phyloP scores from a whole-genome alignment of 805 yeast genomes.

The Kregervanrija delftensis region DNA sequence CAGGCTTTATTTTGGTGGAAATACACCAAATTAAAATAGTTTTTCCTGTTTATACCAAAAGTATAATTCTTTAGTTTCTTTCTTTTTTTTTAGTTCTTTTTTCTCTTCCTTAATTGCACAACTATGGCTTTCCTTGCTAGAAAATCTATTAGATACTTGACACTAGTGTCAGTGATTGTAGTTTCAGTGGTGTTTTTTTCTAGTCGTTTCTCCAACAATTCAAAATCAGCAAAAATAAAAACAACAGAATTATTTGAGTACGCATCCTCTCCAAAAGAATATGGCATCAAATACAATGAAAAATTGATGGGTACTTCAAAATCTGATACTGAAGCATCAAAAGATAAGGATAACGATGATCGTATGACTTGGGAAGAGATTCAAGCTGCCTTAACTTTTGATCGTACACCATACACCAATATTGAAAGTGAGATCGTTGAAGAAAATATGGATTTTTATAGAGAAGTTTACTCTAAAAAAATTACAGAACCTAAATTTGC shows the following conservation, averaged over 20 bases:
- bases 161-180: conserved; percentile 10
- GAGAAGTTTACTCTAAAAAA: conserved; percentile 27
- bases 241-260: conserved; percentile 15
- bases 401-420: conserved; percentile 13
- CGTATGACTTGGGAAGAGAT: conserved; percentile 22
- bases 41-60: too few species aligned
- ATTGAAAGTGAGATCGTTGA: conserved; percentile 24
- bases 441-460: conserved; percentile 29
- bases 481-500: conserved; percentile 28
- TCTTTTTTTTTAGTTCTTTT: not conserved
- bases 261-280: conserved; percentile 16
- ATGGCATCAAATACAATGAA: conserved; percentile 23
- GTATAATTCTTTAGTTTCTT: not conserved
- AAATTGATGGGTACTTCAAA: conserved; percentile 21
- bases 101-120: not conserved
- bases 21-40: too few species aligned
- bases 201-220: conserved; percentile 3
- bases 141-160: conserved; percentile 16
- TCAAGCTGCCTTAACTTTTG: conserved; percentile 19
- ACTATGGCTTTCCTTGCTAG: conserved; percentile 8
- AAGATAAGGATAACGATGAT: conserved; percentile 17
- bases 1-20: too few species aligned
- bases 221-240: conserved; percentile 1
- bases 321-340: conserved; percentile 8
- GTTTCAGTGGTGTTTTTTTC: conserved; percentile 5